Evolutionary conservation across 345 rosid species (phyloP).

Genomic region (Mercurialis annua): DNA sequence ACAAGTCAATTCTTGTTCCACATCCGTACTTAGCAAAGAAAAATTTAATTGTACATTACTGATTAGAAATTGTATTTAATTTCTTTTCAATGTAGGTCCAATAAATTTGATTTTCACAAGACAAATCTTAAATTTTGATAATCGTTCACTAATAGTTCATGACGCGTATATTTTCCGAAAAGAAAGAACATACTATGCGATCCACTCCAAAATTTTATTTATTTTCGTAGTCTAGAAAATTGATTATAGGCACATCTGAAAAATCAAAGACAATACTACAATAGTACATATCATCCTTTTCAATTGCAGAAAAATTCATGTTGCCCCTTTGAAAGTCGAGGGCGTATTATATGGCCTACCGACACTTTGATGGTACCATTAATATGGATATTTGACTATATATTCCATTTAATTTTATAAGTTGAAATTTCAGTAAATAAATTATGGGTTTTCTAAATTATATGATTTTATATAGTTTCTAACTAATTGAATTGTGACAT

Average conservation of each 20-base stretch:
- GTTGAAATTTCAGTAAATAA: not conserved
- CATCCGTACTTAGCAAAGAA: too few species aligned
- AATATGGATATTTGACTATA: not conserved
- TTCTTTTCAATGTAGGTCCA: too few species aligned
- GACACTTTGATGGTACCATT: not conserved
- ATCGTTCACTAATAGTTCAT: too few species aligned
- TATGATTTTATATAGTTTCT: not conserved
- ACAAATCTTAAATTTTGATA: too few species aligned
- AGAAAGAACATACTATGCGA: too few species aligned
- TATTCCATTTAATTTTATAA: not conserved
- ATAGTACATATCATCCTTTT: not conserved
- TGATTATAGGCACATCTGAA: not conserved
- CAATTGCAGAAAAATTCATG: not conserved
- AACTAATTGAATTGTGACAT: conserved; percentile 6
- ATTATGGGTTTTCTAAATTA: not conserved
- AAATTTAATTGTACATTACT: too few species aligned
- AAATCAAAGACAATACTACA: not conserved
- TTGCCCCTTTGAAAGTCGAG: conserved; percentile 7
- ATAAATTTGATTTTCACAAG: too few species aligned
- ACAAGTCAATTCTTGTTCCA: too few species aligned
- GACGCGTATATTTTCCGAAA: too few species aligned
- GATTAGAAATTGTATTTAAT: too few species aligned
- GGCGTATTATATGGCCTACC: conserved; percentile 12
- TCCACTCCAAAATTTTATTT: too few species aligned
- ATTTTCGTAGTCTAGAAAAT: not conserved